These are phyloP conservation scores for Gnaphalium uliginosum DNA, from an alignment of 129 eudicot species.

Conservation along the genomic window DNA sequence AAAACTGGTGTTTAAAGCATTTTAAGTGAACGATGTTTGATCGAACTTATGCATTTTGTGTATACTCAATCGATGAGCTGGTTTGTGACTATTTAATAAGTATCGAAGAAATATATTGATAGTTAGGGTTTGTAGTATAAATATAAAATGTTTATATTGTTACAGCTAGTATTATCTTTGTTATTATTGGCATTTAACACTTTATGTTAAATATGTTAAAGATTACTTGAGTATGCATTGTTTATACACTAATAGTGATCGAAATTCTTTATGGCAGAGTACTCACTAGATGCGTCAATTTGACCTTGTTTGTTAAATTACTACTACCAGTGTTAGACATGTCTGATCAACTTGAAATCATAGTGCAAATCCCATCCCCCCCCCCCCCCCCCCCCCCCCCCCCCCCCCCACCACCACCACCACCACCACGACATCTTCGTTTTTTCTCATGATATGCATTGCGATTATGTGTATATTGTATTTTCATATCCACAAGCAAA, in stretches of 20 bases:
- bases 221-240: neutral
- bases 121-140: constrained; percentile 16
- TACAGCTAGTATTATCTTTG: too few species aligned
- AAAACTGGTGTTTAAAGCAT: constrained; percentile 6
- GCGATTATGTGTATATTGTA: too few species aligned
- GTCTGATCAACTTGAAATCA: neutral
- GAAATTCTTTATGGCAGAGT: too few species aligned
- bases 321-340: neutral
- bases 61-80: neutral
- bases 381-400: too few species aligned
- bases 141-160: too few species aligned
- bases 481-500: too few species aligned
- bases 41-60: constrained; percentile 12
- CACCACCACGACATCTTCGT: too few species aligned
- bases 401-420: too few species aligned
- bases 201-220: neutral
- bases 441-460: too few species aligned
- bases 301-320: neutral
- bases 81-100: constrained; percentile 3
- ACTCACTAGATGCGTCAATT: too few species aligned
- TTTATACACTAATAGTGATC: neutral
- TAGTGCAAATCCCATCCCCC: too few species aligned
- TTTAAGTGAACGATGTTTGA: neutral
- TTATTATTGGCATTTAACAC: neutral
- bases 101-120: neutral